These are phyloP conservation scores for Umbelopsis sp. DNA, from an alignment of 371 early-diverging fungal genomes.

Conservation along the genomic window DNA sequence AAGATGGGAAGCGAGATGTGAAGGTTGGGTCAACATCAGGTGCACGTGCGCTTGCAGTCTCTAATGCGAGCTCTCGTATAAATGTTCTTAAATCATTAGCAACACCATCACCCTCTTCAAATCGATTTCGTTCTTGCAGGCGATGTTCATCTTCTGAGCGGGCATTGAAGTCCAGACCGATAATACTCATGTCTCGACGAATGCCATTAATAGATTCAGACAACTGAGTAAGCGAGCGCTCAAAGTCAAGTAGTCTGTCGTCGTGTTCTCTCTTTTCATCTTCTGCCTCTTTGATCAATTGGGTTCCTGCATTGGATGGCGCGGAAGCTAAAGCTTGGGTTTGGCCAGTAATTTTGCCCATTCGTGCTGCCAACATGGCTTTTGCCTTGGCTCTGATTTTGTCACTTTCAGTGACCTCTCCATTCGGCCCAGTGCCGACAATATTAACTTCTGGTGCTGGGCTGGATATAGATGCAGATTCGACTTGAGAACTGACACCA, in stretches of 20 bases:
- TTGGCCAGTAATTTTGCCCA: constrained; percentile 50
- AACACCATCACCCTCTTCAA: constrained; percentile 46
- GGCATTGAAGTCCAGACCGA: constrained; percentile 50
- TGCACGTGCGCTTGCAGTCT: constrained; percentile 43
- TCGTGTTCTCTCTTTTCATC: constrained; percentile 48
- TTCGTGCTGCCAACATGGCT: constrained; percentile 62
- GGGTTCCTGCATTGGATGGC: constrained; percentile 38
- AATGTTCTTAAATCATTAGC: constrained; percentile 47
- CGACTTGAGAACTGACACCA: constrained; percentile 23
- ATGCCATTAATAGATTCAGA: constrained; percentile 43
- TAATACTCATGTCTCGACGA: constrained; percentile 48
- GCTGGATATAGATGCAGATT: constrained; percentile 21
- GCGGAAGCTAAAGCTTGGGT: constrained; percentile 31
- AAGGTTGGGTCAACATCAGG: constrained; percentile 56
- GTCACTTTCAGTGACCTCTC: constrained; percentile 61
- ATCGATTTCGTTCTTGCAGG: constrained; percentile 46
- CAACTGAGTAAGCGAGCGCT: constrained; percentile 39
- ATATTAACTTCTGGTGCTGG: constrained; percentile 35
- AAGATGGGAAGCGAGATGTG: constrained; percentile 50
- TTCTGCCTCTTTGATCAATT: constrained; percentile 52
- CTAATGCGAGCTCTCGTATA: constrained; percentile 38
- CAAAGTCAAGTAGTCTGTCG: constrained; percentile 42
- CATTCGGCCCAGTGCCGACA: constrained; percentile 64
- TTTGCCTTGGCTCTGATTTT: constrained; percentile 65
- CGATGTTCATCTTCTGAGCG: constrained; percentile 47